Evolutionary conservation across 768 basidiomycete genomes (phyloP), one percentile per base, ranked within the genome.

Genomic region (Amanita polypyramis): DNA sequence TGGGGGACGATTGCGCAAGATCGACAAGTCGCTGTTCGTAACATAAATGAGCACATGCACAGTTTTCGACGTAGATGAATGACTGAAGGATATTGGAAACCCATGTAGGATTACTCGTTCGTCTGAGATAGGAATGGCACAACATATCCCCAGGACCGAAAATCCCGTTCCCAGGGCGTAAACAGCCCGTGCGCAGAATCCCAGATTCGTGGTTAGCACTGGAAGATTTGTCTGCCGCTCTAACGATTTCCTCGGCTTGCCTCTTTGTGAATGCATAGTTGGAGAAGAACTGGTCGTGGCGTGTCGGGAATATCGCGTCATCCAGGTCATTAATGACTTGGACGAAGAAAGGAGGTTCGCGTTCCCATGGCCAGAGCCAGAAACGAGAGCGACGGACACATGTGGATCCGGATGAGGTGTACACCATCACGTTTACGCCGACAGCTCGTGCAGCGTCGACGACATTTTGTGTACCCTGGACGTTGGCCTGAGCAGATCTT

Each of bases 331-430:
- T 72, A 50, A 84, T 67, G 2, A 73, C 64, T 60, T 90, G 86
- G 6, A 82, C 70, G 54, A 80, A 79, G 52, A 65, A 62, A 21
- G 66, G 53, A 0, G 83, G 81, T 49, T 67, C 70, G 21, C 47
- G 69, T 64, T 87, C 74, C 86, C 86, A 90, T 2, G 85, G 86
- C 79, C 81, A 85, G 11, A 84, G 68, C 62, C 78, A 74, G 54
- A 84, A 79, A 1, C 80, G 73, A 8, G 76, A 66, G 25, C 78
- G 65, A 5, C 71, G 71, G 3, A 88, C 66, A 4, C 67, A 69
- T 19, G 87, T 65, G 3, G 82, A 82, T 5, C 77, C 84, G 4
- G 85, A 87, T 1, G 85, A 86, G 2, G 86, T 88, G 61, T 79
- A 87, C 1, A 88, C 59, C 42, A 89, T 65, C 10, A 74, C 68